A percentile compares a stretch with the other conserved stretches of the same genome.
These are phyloP conservation scores for Nitzschia putrida DNA, from an alignment of 108 stramenopile genomes.

Conservation along the genomic window DNA sequence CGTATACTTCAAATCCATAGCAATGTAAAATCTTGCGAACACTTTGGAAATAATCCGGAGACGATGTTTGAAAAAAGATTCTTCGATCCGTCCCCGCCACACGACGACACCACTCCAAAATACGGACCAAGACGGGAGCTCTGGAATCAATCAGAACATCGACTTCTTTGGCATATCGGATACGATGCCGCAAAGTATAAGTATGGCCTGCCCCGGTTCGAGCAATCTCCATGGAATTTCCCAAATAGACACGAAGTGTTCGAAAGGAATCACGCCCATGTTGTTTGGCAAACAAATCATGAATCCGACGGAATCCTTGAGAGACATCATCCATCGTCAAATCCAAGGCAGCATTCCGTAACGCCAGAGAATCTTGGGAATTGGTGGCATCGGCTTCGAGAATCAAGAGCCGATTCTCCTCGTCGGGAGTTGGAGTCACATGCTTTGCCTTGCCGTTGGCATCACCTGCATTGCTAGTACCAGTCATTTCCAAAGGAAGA, in stretches of 20 bases:
- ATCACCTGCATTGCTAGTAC: background rate
- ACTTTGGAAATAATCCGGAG: constrained; percentile 14
- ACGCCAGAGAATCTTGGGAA: constrained; percentile 26
- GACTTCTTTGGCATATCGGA: constrained; percentile 21
- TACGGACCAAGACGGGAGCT: constrained; percentile 28
- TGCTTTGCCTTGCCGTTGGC: background rate
- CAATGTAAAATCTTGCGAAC: constrained; percentile 17
- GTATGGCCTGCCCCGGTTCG: constrained; percentile 26
- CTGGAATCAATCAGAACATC: constrained; percentile 36
- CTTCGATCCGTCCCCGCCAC: constrained; percentile 11
- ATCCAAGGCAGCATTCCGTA: constrained; percentile 18
- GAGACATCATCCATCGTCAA: constrained; percentile 34
- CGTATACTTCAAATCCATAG: constrained; percentile 39
- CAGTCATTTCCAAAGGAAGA: background rate
- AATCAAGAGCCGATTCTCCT: constrained; percentile 1
- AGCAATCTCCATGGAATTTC: constrained; percentile 27
- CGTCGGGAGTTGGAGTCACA: background rate
- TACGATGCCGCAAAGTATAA: constrained; percentile 28
- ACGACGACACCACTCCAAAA: constrained; percentile 33
- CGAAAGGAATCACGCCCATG: constrained; percentile 12
- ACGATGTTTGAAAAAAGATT: constrained; percentile 27
- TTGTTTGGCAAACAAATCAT: background rate
- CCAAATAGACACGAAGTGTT: constrained; percentile 28
- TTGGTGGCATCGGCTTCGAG: constrained; percentile 33
- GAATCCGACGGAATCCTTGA: constrained; percentile 27